These are phyloP conservation scores for Serendipita indica DNA, from an alignment of 768 basidiomycete genomes.

Conservation along the genomic window DNA sequence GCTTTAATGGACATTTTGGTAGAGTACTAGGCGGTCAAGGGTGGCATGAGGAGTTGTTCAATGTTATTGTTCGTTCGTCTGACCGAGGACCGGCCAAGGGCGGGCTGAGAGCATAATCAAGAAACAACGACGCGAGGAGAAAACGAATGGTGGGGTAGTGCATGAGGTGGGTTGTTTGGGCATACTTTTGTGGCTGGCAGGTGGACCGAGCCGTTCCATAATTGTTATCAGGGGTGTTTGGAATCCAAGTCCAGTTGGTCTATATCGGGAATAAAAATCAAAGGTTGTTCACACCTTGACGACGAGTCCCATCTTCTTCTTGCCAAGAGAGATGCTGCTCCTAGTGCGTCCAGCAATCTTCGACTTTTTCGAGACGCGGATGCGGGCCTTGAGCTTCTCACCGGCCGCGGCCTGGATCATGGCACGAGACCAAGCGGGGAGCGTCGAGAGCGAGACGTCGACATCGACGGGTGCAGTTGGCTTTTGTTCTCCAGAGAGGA, in stretches of 20 bases:
- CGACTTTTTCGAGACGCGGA: constrained; percentile 5
- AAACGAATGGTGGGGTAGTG: background rate
- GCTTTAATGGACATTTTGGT: background rate
- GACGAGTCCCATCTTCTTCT: constrained; percentile 8
- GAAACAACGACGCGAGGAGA: background rate
- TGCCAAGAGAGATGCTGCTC: background rate
- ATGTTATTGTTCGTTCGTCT: no score
- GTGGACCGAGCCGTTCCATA: background rate
- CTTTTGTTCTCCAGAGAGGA: background rate
- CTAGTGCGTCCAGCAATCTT: constrained; percentile 6
- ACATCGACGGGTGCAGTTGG: background rate
- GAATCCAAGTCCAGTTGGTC: no score
- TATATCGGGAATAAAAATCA: background rate
- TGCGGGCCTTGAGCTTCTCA: constrained; percentile 10
- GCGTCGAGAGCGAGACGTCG: constrained; percentile 3
- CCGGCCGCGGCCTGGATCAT: constrained; percentile 4
- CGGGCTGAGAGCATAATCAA: no score
- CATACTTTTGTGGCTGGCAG: background rate
- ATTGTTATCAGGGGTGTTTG: background rate
- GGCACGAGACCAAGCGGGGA: constrained; percentile 3
- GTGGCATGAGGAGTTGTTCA: background rate
- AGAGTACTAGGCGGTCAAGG: background rate
- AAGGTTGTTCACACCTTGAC: constrained; percentile 2
- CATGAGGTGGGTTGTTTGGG: background rate
- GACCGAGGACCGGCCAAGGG: no score